phyloP scores from a whole-genome alignment of 2,329 filamentous ascomycete species.

The Sphaerulina vaccinii region DNA sequence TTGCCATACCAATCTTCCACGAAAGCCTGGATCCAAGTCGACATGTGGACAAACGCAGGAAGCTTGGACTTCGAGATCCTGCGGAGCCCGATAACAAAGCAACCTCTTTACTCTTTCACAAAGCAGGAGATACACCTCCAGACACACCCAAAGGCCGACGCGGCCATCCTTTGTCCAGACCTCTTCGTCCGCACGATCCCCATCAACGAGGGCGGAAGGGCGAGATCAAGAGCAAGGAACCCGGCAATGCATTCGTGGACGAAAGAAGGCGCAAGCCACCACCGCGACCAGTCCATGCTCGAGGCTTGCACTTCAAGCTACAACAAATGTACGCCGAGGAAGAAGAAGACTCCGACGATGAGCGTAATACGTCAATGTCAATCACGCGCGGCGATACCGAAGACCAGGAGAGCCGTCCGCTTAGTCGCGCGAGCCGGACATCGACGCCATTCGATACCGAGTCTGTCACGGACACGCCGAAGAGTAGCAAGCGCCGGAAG shows the following conservation, averaged over 20 bases:
- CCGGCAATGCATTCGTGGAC: conserved; percentile 50
- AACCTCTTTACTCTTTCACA: conserved; percentile 42
- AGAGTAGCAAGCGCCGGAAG: conserved; percentile 48
- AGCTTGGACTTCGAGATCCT: conserved; percentile 72
- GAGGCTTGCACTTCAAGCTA: conserved; percentile 78
- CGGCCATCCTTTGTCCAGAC: conserved; percentile 37
- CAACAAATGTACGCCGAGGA: conserved; percentile 72
- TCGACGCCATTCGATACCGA: conserved; percentile 55
- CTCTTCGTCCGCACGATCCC: conserved; percentile 46
- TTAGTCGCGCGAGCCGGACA: conserved; percentile 64
- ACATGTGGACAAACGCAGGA: conserved; percentile 74
- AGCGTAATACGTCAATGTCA: conserved; percentile 65
- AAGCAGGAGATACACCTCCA: conserved; percentile 61
- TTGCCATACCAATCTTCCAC: conserved; percentile 77
- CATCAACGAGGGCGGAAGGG: conserved; percentile 42
- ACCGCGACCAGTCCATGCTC: conserved; percentile 60
- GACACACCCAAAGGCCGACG: conserved; percentile 60
- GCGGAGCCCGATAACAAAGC: conserved; percentile 56
- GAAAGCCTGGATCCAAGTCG: conserved; percentile 79
- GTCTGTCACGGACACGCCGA: conserved; percentile 43
- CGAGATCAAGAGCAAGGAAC: conserved; percentile 33
- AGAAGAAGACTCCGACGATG: conserved; percentile 77
- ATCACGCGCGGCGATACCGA: conserved; percentile 70
- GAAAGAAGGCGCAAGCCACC: conserved; percentile 61
- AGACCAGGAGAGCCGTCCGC: conserved; percentile 77